Percentiles rank a stretch among this genome's conserved stretches.
Conservation (phyloP, 495 filamentous ascomycete species). For the Cryomyces minteri region DNA sequence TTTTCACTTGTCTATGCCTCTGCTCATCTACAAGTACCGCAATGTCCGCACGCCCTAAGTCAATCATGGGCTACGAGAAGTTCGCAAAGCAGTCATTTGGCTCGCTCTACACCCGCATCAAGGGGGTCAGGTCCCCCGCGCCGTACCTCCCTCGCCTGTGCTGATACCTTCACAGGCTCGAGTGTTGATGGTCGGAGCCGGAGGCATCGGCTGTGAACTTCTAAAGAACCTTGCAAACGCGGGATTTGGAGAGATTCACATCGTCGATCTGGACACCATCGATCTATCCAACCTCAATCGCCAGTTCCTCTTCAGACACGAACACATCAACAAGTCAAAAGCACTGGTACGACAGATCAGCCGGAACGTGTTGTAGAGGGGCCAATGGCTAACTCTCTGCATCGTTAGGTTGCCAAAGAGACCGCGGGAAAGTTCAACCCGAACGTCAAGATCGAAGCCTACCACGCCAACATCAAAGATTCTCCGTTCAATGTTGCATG, state of each 20-base stretch:
- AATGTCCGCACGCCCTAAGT: background rate
- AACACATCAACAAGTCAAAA: constrained; percentile 97
- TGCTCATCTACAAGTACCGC: background rate
- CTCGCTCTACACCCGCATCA: constrained; percentile 38
- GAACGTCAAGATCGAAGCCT: constrained; percentile 67
- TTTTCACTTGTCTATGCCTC: background rate
- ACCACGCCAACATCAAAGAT: constrained; percentile 95
- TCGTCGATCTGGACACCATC: constrained; percentile 96
- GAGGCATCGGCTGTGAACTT: constrained; percentile 93
- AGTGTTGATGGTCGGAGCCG: constrained; percentile 87
- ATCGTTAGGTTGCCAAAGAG: constrained; percentile 71
- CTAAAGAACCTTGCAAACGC: constrained; percentile 90
- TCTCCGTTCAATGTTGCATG: constrained; percentile 75
- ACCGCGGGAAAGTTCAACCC: constrained; percentile 84
- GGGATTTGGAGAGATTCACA: constrained; percentile 87
- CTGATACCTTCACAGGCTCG: constrained; percentile 41
- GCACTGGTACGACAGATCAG: constrained; percentile 47
- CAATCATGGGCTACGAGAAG: constrained; percentile 16
- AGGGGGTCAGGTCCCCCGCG: constrained; percentile 31
- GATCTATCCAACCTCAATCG: constrained; percentile 96
- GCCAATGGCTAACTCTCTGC: background rate
- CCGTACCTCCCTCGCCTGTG: background rate
- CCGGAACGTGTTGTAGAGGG: background rate
- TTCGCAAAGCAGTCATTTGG: constrained; percentile 41
- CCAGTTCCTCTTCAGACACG: constrained; percentile 91